Base-by-base conservation (phyloP, 2,329 filamentous ascomycete genomes). In the Xylariales sp. region DNA sequence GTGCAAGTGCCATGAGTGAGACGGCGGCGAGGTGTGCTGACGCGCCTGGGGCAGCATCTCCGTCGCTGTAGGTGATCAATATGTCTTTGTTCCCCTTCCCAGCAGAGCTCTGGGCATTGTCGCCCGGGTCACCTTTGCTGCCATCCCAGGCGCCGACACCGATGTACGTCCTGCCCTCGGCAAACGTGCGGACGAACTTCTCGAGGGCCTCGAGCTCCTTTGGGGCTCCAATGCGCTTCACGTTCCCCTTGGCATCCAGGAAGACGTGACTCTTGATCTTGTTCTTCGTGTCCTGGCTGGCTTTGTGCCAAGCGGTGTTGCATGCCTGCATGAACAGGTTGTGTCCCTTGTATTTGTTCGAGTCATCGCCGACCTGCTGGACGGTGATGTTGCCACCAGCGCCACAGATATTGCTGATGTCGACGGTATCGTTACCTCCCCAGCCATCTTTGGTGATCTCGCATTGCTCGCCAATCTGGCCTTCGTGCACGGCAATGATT, bases 351-450 rank as follows among this genome's bases (percentile, higher is more conserved):
- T 56, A 59, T 19, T 64, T 65, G 25, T 44, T 48, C 2, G 57
- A 45, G 3, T 49, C 37, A 25, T 63, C 57, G 5, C 60, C 61
- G 32, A 58, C 55, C 42, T 67, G 63, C 48, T 63, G 58, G 40
- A 63, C 57, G 5, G 59, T 63, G 52, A 66, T 53, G 46, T 65
- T 66, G 5, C 62, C 63, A n/a, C 64, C 63, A 3, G 62, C 62
- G 14, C 63, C 62, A 32, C 58, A 53, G 38, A 66, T 67, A 48
- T 55, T 55, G 38, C 51, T 74, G 20, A 55, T 55, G 21, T 55
- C 51, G 29, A 55, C 52, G 19, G 46, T 50, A 33, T 55, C 52
- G 27, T 54, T 54, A 1, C 52, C 52, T 32, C 42, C 37, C 31
- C 40, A 64, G 15, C 63, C 63, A 33, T 53, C 46, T 45, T 65